Percentiles rank a stretch among this genome's conserved stretches.
These are phyloP conservation scores for Aureobasidium sp. DNA, from an alignment of 2,329 filamentous ascomycete genomes.

Conservation along the genomic window DNA sequence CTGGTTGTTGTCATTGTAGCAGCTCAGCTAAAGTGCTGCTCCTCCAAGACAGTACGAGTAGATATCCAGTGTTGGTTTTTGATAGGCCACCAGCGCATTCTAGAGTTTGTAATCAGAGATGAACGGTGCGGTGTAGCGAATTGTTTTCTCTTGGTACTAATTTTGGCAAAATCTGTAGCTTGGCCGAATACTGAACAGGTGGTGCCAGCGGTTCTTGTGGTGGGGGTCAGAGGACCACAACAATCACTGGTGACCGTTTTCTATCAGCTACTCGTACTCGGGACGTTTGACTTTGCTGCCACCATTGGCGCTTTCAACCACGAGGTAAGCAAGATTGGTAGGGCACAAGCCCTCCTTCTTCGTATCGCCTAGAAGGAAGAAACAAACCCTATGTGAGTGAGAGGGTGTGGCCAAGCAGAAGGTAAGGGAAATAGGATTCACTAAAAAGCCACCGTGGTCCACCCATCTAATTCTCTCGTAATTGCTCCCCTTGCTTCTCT, in stretches of 20 bases:
- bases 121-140: not conserved
- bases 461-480: not conserved
- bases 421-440: not conserved
- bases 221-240: not conserved
- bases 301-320: not conserved
- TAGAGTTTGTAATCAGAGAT: not conserved
- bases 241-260: not conserved
- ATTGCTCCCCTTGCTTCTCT: not conserved
- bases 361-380: not conserved
- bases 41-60: too few species aligned
- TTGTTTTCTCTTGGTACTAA: not conserved
- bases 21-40: too few species aligned
- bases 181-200: not conserved
- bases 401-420: not conserved
- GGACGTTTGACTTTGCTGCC: not conserved
- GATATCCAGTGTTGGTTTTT: not conserved
- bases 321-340: not conserved
- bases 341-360: not conserved
- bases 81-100: not conserved
- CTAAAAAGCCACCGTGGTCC: conserved; percentile 1
- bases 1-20: too few species aligned
- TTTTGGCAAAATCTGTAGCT: not conserved
- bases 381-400: not conserved
- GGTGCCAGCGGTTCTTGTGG: not conserved
- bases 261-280: not conserved